Percentiles rank a stretch among this genome's conserved stretches.
Evolutionary conservation across 2,329 filamentous ascomycete genomes (phyloP).

Genomic region (Fusarium verticillioides): DNA sequence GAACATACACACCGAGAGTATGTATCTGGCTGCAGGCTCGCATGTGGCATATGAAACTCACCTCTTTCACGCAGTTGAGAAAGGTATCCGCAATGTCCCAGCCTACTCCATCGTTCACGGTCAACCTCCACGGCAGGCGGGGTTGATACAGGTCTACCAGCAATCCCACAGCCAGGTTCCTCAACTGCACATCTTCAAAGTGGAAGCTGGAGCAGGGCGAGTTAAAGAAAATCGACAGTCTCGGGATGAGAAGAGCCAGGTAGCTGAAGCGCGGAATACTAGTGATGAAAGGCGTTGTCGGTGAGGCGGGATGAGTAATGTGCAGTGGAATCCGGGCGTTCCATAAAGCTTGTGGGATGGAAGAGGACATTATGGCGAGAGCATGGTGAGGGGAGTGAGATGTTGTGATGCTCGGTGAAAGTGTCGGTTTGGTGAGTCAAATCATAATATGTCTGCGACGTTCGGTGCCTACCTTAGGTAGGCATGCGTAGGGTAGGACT

Average conservation of each 20-base stretch:
- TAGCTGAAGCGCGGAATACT: slow-evolving; percentile 69
- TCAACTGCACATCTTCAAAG: slow-evolving; percentile 64
- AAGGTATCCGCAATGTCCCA: slow-evolving; percentile 73
- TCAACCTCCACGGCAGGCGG: slow-evolving; percentile 64
- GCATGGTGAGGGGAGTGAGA: slow-evolving; percentile 27
- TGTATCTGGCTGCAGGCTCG: neutral
- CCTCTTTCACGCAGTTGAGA: slow-evolving; percentile 72
- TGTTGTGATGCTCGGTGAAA: slow-evolving; percentile 1
- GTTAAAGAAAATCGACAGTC: slow-evolving; percentile 64
- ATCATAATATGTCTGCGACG: slow-evolving; percentile 5
- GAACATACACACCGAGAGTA: neutral
- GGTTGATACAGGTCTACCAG: slow-evolving; percentile 69
- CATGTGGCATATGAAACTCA: slow-evolving; percentile 42
- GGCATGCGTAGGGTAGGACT: slow-evolving; percentile 8
- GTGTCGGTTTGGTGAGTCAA: slow-evolving; percentile 4
- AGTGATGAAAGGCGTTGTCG: slow-evolving; percentile 62
- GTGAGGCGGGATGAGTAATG: slow-evolving; percentile 62
- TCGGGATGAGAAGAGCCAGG: slow-evolving; percentile 66
- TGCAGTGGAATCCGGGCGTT: slow-evolving; percentile 63
- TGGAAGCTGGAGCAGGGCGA: slow-evolving; percentile 68
- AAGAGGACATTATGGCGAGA: slow-evolving; percentile 40
- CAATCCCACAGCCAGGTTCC: slow-evolving; percentile 64
- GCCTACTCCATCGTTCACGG: slow-evolving; percentile 63
- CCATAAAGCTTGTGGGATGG: slow-evolving; percentile 64
- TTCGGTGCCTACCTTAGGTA: neutral